A percentile compares a stretch with the other conserved stretches of the same genome.
These are phyloP conservation scores for Chaetomiaceae sp. DNA, from an alignment of 2,329 filamentous ascomycete species.

Conservation along the genomic window DNA sequence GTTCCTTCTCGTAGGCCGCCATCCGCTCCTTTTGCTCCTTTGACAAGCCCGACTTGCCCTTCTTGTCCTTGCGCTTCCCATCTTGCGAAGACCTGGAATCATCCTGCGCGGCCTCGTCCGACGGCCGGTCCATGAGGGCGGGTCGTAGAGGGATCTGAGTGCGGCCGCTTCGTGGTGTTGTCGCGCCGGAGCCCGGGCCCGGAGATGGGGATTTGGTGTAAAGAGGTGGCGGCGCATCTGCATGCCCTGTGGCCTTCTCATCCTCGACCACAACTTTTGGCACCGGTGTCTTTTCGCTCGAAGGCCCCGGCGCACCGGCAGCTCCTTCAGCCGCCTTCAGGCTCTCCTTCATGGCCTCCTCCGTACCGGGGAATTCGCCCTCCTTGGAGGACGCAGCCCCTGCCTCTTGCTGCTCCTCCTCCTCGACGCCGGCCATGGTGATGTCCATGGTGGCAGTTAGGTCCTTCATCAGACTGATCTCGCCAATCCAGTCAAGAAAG, in stretches of 20 bases:
- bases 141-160: constrained; percentile 69
- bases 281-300: constrained; percentile 29
- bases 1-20: constrained; percentile 81
- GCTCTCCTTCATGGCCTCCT: constrained; percentile 54
- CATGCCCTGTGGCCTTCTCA: constrained; percentile 26
- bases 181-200: constrained; percentile 36
- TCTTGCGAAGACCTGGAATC: constrained; percentile 54
- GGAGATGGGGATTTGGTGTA: constrained; percentile 33
- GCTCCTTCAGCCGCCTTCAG: constrained; percentile 39
- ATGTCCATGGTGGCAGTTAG: constrained; percentile 98
- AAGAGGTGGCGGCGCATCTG: constrained; percentile 16
- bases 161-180: constrained; percentile 34
- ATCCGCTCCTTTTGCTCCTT: constrained; percentile 94
- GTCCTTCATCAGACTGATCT: constrained; percentile 98
- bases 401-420: constrained; percentile 52
- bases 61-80: constrained; percentile 57
- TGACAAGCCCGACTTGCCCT: constrained; percentile 80
- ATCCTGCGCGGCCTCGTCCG: constrained; percentile 71
- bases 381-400: constrained; percentile 32
- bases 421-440: constrained; percentile 75
- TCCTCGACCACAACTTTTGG: constrained; percentile 40
- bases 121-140: constrained; percentile 77
- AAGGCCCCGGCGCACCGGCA: constrained; percentile 24
- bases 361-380: constrained; percentile 53
- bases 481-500: constrained; percentile 93